Base-by-base conservation (phyloP, 495 filamentous ascomycete species). In the Apiosordaria backusii region DNA sequence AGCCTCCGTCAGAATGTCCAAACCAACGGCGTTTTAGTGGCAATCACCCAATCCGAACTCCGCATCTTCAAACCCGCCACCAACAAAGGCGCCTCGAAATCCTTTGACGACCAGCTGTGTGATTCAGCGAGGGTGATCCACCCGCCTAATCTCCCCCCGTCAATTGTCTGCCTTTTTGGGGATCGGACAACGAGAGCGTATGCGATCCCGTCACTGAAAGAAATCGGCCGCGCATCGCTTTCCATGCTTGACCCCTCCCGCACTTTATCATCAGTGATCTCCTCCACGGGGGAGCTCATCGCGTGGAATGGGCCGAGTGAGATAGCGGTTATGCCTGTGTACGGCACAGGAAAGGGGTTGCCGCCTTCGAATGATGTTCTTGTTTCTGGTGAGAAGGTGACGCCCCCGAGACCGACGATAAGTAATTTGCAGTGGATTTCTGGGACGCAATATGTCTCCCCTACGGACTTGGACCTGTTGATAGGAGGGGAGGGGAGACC, bases 391-490 rank as follows among this genome's bases (percentile, higher is more conserved):
- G 80, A 88, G 66, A 85, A 88, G 16, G 70, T 83, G 16, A 81
- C 89, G 18, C 95, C 94, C 3, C 83, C 90, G 16, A 85, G 95
- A 29, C 96, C 95, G n/a, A 97, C 93, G 1, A 99, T 99, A 57
- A 93, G 91, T 9, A 97, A 95, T 68, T 73, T 99, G 22, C 92
- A 97, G 75, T 99, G 95, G 95, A 92, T 99, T 50, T 88, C 93
- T 0, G 96, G 95, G 1, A 97, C 96, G 15, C 94, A 97, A 76
- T 91, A 96, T 67, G 82, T 99, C 40, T 90, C 90, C 19, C 89
- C 92, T 16, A 81, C 88, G n/a, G 96, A 99, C 74, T 86, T 99
- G 79, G 95, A 98, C 69, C 75, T 96, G 7, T 77, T 98, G 45
- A 95, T 99, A 66, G 93, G 95, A 35, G 95, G 95, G 0, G 88